Evolutionary conservation across 202 grass and related monocot genomes (phyloP).

Genomic region (Elaeis oleifera): DNA sequence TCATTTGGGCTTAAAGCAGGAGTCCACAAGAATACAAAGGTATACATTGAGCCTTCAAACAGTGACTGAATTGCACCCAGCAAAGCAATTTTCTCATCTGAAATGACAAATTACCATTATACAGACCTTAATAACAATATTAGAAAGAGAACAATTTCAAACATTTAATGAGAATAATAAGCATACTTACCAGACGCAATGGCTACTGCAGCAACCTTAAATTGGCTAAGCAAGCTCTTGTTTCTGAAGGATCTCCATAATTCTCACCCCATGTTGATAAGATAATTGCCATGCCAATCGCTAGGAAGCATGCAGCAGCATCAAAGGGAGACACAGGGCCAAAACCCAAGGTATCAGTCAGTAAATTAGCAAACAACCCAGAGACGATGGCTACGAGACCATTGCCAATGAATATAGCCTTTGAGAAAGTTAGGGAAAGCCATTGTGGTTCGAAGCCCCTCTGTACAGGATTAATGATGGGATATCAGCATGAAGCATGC

Average conservation of each 20-base stretch:
- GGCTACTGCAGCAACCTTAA: slow-evolving; percentile 18
- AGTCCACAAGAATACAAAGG: slow-evolving; percentile 24
- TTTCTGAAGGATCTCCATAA: slow-evolving; percentile 19
- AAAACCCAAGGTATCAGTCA: slow-evolving; percentile 19
- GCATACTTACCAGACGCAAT: slow-evolving; percentile 22
- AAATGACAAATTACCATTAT: background rate
- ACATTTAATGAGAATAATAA: background rate
- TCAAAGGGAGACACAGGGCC: slow-evolving; percentile 18
- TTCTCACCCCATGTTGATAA: slow-evolving; percentile 21
- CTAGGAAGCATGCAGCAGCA: slow-evolving; percentile 20
- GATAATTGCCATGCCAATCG: slow-evolving; percentile 21
- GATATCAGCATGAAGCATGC: background rate
- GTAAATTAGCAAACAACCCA: slow-evolving; percentile 20
- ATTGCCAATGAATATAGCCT: slow-evolving; percentile 23
- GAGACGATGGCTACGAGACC: slow-evolving; percentile 12
- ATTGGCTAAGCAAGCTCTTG: slow-evolving; percentile 16
- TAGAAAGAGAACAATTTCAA: background rate
- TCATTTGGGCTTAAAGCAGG: slow-evolving; percentile 20
- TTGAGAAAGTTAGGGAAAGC: slow-evolving; percentile 23
- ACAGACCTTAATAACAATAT: background rate
- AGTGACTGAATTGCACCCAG: slow-evolving; percentile 21
- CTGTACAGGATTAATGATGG: background rate
- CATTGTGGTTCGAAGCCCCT: slow-evolving; percentile 22
- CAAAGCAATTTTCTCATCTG: slow-evolving; percentile 25
- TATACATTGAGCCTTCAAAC: slow-evolving; percentile 24